phyloP scores from a whole-genome alignment of 305 asterid genomes.

The Fraxinus greggii region DNA sequence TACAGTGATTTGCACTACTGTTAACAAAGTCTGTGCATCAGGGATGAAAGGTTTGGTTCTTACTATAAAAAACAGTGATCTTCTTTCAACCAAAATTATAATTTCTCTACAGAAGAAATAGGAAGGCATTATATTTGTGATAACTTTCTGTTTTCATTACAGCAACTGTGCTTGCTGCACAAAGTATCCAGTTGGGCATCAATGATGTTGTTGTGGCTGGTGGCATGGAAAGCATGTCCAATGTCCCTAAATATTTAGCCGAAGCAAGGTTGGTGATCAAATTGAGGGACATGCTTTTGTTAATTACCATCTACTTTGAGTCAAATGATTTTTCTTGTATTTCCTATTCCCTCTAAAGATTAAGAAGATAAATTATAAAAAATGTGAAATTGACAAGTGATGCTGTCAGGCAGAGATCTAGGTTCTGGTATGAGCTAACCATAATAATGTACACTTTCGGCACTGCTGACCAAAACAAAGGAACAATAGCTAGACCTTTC shows the following conservation, averaged over 20 bases:
- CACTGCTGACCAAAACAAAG: neutral
- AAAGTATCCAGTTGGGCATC: constrained; percentile 84
- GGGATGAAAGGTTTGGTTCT: constrained; percentile 81
- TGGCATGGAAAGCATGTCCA: constrained; percentile 99
- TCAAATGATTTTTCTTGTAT: constrained; percentile 1
- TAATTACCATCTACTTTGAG: neutral
- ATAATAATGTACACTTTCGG: constrained; percentile 1
- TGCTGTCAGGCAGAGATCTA: neutral
- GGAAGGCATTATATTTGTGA: neutral
- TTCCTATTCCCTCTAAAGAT: neutral
- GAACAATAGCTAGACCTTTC: neutral
- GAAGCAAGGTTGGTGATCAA: constrained; percentile 74
- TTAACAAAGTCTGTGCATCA: constrained; percentile 98
- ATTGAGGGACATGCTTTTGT: constrained; percentile 2
- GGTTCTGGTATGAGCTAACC: neutral
- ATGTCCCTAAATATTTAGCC: constrained; percentile 85
- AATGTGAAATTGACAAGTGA: neutral
- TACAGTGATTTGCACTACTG: constrained; percentile 81
- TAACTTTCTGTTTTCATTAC: constrained; percentile 31
- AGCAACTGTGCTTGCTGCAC: constrained; percentile 97
- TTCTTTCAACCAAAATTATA: neutral
- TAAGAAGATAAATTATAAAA: neutral
- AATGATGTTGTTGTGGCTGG: constrained; percentile 94
- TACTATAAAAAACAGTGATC: neutral
- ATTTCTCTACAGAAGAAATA: neutral